Conservation (phyloP, 495 filamentous ascomycete species). For the Pseudotulostoma volvatum region DNA sequence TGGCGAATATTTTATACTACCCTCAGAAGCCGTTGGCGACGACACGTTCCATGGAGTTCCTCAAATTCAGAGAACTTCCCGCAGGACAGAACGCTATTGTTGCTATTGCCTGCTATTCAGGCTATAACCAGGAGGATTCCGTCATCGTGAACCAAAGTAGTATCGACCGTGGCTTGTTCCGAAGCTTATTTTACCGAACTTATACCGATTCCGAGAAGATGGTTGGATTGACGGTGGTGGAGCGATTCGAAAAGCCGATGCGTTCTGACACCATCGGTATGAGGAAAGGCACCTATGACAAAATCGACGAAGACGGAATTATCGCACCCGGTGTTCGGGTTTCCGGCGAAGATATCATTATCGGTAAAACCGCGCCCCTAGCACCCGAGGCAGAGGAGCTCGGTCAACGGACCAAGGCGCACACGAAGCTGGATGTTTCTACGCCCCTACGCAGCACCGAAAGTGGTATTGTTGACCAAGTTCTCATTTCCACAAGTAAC, state of each 20-base stretch:
- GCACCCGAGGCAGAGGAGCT: constrained; percentile 84
- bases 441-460: constrained; percentile 90
- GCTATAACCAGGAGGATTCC: constrained; percentile 99
- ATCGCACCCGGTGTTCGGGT: constrained; percentile 86
- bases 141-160: constrained; percentile 99
- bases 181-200: constrained; percentile 92
- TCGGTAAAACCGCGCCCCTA: constrained; percentile 93
- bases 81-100: constrained; percentile 98
- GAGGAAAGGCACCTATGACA: constrained; percentile 94
- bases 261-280: constrained; percentile 72
- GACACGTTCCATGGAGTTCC: constrained; percentile 93
- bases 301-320: constrained; percentile 89
- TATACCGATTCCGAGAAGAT: constrained; percentile 94
- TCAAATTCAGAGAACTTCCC: constrained; percentile 93
- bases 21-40: constrained; percentile 95
- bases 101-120: constrained; percentile 89
- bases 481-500: constrained; percentile 75
- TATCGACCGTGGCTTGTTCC: constrained; percentile 92
- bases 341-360: constrained; percentile 95
- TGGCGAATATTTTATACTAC: constrained; percentile 98
- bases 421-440: constrained; percentile 87
- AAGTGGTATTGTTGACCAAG: constrained; percentile 88
- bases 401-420: constrained; percentile 72
- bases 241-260: constrained; percentile 88
- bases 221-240: constrained; percentile 74